These are phyloP conservation scores for Malus hybrid DNA, from an alignment of 331 rosid genomes.

Conservation along the genomic window DNA sequence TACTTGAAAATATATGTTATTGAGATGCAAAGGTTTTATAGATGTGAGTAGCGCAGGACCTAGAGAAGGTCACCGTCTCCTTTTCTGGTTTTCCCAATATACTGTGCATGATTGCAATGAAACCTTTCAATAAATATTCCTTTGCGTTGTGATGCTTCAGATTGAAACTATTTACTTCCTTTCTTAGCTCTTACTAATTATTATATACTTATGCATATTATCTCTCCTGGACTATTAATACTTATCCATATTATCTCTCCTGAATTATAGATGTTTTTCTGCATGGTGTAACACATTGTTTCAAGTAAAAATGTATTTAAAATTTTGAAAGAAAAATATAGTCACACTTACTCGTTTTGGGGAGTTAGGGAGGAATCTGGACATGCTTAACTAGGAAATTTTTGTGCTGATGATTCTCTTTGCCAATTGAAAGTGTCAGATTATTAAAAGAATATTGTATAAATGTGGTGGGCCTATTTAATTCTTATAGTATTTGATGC, in stretches of 20 bases:
- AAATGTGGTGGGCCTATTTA: conserved; percentile 11
- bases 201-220: not conserved
- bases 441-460: conserved; percentile 6
- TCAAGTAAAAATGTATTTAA: not conserved
- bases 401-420: conserved; percentile 2
- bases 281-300: not conserved
- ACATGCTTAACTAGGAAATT: not conserved
- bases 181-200: not conserved
- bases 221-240: too few species aligned
- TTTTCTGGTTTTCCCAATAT: not conserved
- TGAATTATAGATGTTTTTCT: not conserved
- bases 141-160: not conserved
- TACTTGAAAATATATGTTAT: not conserved
- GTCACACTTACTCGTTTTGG: not conserved
- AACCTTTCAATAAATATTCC: not conserved
- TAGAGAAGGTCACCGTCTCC: not conserved
- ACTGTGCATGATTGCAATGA: not conserved
- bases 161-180: not conserved
- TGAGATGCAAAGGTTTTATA: not conserved
- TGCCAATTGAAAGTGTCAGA: not conserved
- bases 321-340: not conserved
- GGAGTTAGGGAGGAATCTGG: not conserved
- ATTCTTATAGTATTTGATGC: conserved; percentile 16
- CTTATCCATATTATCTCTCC: not conserved
- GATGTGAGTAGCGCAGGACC: not conserved